Evolutionary conservation across 208 protist genomes (phyloP).

Genomic region (Leishmania mexicana): DNA sequence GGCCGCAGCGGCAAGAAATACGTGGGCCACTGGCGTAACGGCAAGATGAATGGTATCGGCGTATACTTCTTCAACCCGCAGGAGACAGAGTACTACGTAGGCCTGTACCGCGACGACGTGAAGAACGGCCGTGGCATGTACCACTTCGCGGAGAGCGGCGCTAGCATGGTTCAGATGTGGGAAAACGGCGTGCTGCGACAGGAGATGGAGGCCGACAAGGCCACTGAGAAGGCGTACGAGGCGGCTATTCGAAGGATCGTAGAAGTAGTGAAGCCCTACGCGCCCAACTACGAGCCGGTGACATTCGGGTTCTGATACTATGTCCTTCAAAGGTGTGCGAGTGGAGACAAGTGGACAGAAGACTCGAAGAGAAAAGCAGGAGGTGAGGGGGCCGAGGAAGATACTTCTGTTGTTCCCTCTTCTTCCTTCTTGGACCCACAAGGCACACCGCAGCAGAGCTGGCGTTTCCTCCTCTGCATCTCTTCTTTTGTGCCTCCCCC

Average conservation of each 20-base stretch:
- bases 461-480: neutral
- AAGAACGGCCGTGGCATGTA: slow-evolving; percentile 88
- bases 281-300: slow-evolving; percentile 71
- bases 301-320: slow-evolving; percentile 28
- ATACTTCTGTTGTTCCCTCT: neutral
- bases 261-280: slow-evolving; percentile 57
- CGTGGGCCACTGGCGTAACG: slow-evolving; percentile 82
- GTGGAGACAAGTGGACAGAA: neutral
- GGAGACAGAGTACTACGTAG: slow-evolving; percentile 90
- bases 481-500: neutral
- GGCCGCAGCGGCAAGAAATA: slow-evolving; percentile 88
- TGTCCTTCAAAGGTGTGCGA: neutral
- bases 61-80: slow-evolving; percentile 91
- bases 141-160: slow-evolving; percentile 79
- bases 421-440: neutral
- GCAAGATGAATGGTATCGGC: slow-evolving; percentile 89
- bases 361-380: neutral
- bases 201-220: slow-evolving; percentile 58
- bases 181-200: slow-evolving; percentile 72
- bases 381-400: neutral
- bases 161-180: slow-evolving; percentile 80
- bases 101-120: slow-evolving; percentile 78
- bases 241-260: slow-evolving; percentile 67
- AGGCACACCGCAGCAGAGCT: neutral
- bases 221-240: slow-evolving; percentile 48